phyloP scores from a whole-genome alignment of 202 grass and related monocot genomes.

The Saccharum hybrid region DNA sequence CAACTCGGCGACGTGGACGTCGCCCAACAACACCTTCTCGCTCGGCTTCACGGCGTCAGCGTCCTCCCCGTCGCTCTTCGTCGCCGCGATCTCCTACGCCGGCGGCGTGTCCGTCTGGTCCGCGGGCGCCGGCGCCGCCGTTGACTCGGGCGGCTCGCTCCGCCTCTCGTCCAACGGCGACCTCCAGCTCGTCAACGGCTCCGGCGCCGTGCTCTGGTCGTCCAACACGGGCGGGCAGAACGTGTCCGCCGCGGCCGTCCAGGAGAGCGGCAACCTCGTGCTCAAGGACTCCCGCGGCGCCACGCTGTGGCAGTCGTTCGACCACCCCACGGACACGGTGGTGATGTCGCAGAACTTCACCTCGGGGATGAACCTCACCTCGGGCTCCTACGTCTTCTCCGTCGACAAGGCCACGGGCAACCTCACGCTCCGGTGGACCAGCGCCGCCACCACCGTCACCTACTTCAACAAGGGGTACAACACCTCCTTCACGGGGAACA shows the following conservation, averaged over 20 bases:
- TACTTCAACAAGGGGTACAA: constrained; percentile 96
- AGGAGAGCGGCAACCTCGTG: constrained; percentile 63
- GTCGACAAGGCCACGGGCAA: constrained; percentile 54
- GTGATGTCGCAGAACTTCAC: constrained; percentile 73
- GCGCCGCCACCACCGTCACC: constrained; percentile 18
- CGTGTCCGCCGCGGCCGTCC: constrained; percentile 56
- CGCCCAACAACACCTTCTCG: constrained; percentile 60
- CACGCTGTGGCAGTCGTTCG: constrained; percentile 76
- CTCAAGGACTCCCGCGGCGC: constrained; percentile 52
- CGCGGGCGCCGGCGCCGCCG: constrained; percentile 50
- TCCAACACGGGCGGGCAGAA: constrained; percentile 51
- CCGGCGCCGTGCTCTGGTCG: constrained; percentile 67
- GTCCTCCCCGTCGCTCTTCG: constrained; percentile 61
- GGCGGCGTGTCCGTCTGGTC: constrained; percentile 72
- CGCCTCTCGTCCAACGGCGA: constrained; percentile 61
- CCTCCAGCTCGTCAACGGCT: constrained; percentile 76
- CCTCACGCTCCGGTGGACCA: constrained; percentile 67
- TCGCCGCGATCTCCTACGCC: constrained; percentile 70
- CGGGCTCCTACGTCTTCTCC: constrained; percentile 59
- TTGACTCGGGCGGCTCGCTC: constrained; percentile 70
- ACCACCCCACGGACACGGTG: constrained; percentile 77
- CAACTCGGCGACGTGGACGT: constrained; percentile 56
- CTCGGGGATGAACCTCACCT: constrained; percentile 55
- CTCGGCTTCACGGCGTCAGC: constrained; percentile 65
- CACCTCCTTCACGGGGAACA: constrained; percentile 64